Evolutionary conservation across 305 asterid species (phyloP).

Genomic region (Ilex paraguariensis): DNA sequence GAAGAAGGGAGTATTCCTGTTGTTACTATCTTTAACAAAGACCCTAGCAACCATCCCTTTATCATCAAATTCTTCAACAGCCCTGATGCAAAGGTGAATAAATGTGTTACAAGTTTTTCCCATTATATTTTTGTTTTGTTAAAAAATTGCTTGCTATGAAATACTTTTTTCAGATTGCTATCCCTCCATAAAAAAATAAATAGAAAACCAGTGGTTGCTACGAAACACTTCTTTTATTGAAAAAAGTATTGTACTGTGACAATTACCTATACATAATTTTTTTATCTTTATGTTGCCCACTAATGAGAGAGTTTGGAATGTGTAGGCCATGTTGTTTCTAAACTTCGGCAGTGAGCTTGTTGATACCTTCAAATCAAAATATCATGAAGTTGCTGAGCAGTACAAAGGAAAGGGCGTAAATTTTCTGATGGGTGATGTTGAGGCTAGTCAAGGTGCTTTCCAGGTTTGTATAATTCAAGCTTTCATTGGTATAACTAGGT

Average conservation of each 20-base stretch:
- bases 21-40: conserved; percentile 64
- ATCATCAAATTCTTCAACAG: conserved; percentile 60
- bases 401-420: conserved; percentile 60
- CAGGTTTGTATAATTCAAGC: conserved; percentile 49
- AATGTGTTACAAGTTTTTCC: no score
- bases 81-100: conserved; percentile 52
- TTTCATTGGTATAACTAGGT: conserved; percentile 1
- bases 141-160: no score
- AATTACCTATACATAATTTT: no score
- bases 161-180: no score
- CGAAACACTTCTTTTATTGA: no score
- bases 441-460: conserved; percentile 86
- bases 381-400: conserved; percentile 62
- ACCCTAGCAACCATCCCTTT: conserved; percentile 65
- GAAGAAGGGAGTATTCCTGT: conserved; percentile 67
- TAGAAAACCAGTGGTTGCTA: no score
- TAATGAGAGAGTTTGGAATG: conserved; percentile 13
- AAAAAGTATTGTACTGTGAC: no score
- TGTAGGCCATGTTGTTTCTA: conserved; percentile 82
- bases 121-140: no score
- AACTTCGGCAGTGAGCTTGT: conserved; percentile 51
- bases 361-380: conserved; percentile 69
- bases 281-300: background rate
- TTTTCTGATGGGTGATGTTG: conserved; percentile 81
- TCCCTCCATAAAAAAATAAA: no score